A percentile compares a stretch with the other conserved stretches of the same genome.
Conservation (phyloP, 495 filamentous ascomycete species). For the Amphirosellinia nigrospora region DNA sequence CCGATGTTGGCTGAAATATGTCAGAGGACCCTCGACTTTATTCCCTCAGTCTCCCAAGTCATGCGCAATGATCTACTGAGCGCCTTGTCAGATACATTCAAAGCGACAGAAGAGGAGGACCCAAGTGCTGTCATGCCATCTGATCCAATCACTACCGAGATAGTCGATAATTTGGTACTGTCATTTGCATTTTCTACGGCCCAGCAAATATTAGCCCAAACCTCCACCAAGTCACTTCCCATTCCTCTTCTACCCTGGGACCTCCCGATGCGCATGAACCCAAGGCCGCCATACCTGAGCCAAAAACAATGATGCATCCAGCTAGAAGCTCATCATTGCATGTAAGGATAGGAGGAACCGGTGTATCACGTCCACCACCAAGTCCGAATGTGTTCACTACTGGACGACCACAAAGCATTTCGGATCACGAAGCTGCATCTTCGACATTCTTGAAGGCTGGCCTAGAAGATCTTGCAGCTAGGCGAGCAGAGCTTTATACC, state of each 20-base stretch:
- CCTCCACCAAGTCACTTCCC: constrained; percentile 68
- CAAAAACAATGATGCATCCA: constrained; percentile 69
- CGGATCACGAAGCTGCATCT: constrained; percentile 40
- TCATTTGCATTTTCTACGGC: constrained; percentile 84
- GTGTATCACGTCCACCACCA: constrained; percentile 43
- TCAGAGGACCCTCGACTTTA: constrained; percentile 76
- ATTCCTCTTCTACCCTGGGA: constrained; percentile 66
- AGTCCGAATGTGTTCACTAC: constrained; percentile 54
- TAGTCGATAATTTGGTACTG: constrained; percentile 81
- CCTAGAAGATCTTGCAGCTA: constrained; percentile 81
- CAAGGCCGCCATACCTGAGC: constrained; percentile 62
- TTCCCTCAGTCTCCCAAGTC: constrained; percentile 75
- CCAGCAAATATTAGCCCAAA: constrained; percentile 79
- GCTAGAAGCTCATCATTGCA: constrained; percentile 59
- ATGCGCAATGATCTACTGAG: constrained; percentile 75
- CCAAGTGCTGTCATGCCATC: constrained; percentile 1
- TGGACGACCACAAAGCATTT: constrained; percentile 32
- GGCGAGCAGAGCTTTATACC: constrained; percentile 79
- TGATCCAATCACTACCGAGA: constrained; percentile 49
- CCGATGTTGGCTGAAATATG: constrained; percentile 80
- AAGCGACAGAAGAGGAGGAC: constrained; percentile 31
- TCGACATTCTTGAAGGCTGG: constrained; percentile 64
- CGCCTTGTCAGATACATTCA: constrained; percentile 44
- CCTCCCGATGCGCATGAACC: constrained; percentile 52
- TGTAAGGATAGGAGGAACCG: constrained; percentile 34